Conservation (phyloP, 768 basidiomycete genomes). For the Chalciporus chontae region DNA sequence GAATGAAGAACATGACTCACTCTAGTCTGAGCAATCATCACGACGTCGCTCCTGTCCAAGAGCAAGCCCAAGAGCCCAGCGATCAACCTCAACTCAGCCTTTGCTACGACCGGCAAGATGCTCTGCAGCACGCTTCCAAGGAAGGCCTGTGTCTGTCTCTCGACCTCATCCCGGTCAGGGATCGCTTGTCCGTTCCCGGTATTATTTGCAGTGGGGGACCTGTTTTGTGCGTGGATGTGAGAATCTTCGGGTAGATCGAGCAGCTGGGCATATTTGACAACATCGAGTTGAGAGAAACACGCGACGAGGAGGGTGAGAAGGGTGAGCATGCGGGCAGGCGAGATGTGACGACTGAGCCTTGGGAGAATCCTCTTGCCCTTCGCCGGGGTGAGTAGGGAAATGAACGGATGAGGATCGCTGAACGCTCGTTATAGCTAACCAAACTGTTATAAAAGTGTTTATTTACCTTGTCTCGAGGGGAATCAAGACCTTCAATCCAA, state of each 20-base stretch:
- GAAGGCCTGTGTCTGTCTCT: conserved; percentile 89
- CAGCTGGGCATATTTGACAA: conserved; percentile 72
- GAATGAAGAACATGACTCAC: conserved; percentile 42
- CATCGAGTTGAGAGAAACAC: conserved; percentile 92
- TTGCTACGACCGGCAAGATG: conserved; percentile 77
- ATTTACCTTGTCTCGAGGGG: conserved; percentile 89
- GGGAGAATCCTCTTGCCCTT: conserved; percentile 95
- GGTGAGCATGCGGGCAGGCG: conserved; percentile 75
- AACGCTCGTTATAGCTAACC: neutral
- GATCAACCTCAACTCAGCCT: conserved; percentile 75
- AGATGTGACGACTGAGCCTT: conserved; percentile 81
- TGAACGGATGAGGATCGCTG: conserved; percentile 94
- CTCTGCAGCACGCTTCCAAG: conserved; percentile 82
- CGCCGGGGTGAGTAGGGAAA: conserved; percentile 79
- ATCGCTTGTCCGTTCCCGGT: conserved; percentile 10
- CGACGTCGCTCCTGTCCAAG: conserved; percentile 73
- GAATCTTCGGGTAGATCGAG: conserved; percentile 67
- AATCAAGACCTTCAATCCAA: conserved; percentile 77
- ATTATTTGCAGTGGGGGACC: conserved; percentile 15
- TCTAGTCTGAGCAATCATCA: conserved; percentile 71
- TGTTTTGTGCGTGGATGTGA: conserved; percentile 21
- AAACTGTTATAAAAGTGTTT: neutral
- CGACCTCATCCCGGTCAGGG: conserved; percentile 61
- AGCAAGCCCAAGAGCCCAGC: conserved; percentile 84
- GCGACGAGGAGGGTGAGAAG: conserved; percentile 89